phyloP scores from a whole-genome alignment of 768 basidiomycete species.

The Gymnopilus junonius region DNA sequence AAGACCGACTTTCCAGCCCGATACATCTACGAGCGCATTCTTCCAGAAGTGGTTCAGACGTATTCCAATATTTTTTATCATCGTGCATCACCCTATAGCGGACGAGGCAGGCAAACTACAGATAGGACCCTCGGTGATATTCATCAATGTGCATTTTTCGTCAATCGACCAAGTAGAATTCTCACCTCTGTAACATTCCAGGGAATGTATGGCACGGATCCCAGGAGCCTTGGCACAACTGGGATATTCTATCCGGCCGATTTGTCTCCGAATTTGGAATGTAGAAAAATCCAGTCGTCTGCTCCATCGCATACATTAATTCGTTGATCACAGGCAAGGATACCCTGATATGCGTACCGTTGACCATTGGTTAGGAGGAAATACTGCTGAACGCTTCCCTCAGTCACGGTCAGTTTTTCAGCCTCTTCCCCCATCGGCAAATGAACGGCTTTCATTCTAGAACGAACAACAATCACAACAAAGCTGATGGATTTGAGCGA shows the following conservation, averaged over 20 bases:
- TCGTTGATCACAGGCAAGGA: conserved; percentile 68
- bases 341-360: conserved; percentile 90
- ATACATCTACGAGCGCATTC: conserved; percentile 85
- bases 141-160: conserved; percentile 73
- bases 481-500: conserved; percentile 86
- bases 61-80: conserved; percentile 79
- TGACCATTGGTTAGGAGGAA: conserved; percentile 85
- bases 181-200: conserved; percentile 26
- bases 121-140: conserved; percentile 86
- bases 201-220: conserved; percentile 96
- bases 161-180: not conserved
- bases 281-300: conserved; percentile 36
- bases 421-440: not conserved
- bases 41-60: conserved; percentile 74
- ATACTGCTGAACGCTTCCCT: conserved; percentile 76
- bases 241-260: conserved; percentile 87
- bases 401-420: conserved; percentile 70
- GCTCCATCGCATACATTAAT: not conserved
- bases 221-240: conserved; percentile 93
- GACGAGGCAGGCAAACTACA: conserved; percentile 68
- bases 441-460: conserved; percentile 33
- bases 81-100: conserved; percentile 88
- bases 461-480: conserved; percentile 84
- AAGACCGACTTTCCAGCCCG: conserved; percentile 88
- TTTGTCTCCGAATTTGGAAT: conserved; percentile 97